Base-by-base conservation (phyloP, 352 stramenopile species). In the Phytophthora kernoviae region DNA sequence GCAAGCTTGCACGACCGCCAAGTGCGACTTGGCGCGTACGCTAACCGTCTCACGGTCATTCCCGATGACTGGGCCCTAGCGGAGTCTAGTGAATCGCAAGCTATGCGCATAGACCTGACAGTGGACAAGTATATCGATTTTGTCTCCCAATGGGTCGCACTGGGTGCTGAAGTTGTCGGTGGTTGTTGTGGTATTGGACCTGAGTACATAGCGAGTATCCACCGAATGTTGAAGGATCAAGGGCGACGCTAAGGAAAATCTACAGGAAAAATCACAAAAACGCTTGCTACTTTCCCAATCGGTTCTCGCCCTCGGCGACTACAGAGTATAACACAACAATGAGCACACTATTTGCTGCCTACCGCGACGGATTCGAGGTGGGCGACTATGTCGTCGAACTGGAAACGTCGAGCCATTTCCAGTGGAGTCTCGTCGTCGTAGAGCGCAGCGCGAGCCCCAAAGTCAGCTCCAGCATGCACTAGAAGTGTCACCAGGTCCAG, bases 171-270 rank as follows among this genome's bases (percentile, higher is more conserved):
- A 61, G 52, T 97, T 47, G 77, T 97, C 26, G 93, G 90, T 26
- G 92, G 90, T n/a, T 98, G 93, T 70, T 98, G 90, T 68, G 91
- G 90, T 41, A 94, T 97, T 58, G 88, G 82, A 6, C 88, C 93
- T 1, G 76, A 87, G 43, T 88, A 97, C 56, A 97, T 98, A 53
- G 58, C 56, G 20, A 65, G 44, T 8, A 75, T 96, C 34, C 71
- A 79, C 54, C 18, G 52, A 15, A 50, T 69, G 50, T 51, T 84
- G 26, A 44, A 55, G 8, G 32, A 61, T 24, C 49, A 68, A 62
- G 55, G 56, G 7, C 45, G 44, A 57, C 55, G 44, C 39, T 72
- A 30, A 60, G 41, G 14, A 43, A 45, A 12, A 45, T 10, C 6
- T 8, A 39, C 4, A 39, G 9, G 9, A 39, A 14, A 2, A n/a